Evolutionary conservation across 805 yeast species (phyloP), one percentile per base, ranked within the genome.

Genomic region (Ogataea nakhonphanomensis): DNA sequence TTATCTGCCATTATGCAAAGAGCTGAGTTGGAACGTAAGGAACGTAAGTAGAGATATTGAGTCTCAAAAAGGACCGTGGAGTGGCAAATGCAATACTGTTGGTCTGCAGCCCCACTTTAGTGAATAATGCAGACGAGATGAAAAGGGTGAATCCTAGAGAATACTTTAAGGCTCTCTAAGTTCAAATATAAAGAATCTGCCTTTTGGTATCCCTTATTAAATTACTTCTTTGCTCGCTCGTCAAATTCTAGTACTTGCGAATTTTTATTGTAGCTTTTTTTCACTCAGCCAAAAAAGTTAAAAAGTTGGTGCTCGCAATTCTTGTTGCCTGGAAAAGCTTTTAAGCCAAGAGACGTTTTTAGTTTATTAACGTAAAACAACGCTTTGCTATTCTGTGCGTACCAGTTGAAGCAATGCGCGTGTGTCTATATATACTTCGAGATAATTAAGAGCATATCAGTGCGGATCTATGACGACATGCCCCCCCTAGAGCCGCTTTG

Each of bases 1-100:
- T 33, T 41, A 33, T 44, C 49, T 9, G 43, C 32, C 33, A 42
- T 35, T 17, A 8, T 21, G 20, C 25, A 25, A 32, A 21, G 31
- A 13, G 12, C 11, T 25, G 12, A 11, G 8, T 4, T 14, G 20
- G 20, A n/a, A 17, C 8, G 33, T 24, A 42, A 42, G 41, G 45
- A 42, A 25, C 17, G 40, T 37, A 24, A 20, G 10, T 5, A 12
- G 11, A 22, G 10, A 12, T 11, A 21, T 14, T 12, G 21, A 7
- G n/a, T 24, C 7, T 4, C 8, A 27, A 37, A 32, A 20, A 23
- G 8, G 27, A 33, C 13, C 8, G 7, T 25, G 30, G 10, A 22
- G 42, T 38, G 42, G 42, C 42, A 33, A 23, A 13, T 13, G 26
- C 11, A 11, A 22, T 9, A 8, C 15, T 2, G 15, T 14, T 12